Evolutionary conservation across 148 eudicot genomes (phyloP).

Genomic region (Arctostaphylos glauca): DNA sequence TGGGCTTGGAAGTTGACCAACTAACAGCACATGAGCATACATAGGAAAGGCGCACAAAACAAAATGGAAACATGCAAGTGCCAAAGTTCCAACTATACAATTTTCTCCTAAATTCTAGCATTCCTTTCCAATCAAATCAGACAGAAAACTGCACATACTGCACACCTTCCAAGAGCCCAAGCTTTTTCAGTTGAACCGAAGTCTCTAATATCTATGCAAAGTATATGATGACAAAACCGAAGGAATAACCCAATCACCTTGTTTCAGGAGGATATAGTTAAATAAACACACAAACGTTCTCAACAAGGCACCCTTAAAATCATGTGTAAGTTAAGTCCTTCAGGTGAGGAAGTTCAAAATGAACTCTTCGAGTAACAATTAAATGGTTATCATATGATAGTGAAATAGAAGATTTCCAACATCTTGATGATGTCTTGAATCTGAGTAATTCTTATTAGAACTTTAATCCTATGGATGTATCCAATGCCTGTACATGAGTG

Average conservation of each 20-base stretch:
- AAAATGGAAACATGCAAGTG: too few relatives aligned
- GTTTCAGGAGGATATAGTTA: background rate
- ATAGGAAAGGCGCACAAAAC: background rate
- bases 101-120: background rate
- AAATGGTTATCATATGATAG: background rate
- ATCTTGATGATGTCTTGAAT: background rate
- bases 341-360: background rate
- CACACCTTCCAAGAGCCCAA: background rate
- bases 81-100: background rate
- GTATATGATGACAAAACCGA: background rate
- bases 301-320: background rate
- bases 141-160: background rate
- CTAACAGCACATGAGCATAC: background rate
- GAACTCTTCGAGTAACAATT: background rate
- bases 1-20: background rate
- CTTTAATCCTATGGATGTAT: background rate
- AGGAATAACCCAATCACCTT: background rate
- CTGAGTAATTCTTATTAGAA: background rate
- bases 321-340: background rate
- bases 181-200: slow-evolving; percentile 1
- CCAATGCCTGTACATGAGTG: background rate
- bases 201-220: background rate
- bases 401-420: background rate
- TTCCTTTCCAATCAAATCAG: too few relatives aligned
- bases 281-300: background rate